Evolutionary conservation across 257 asterid genomes (phyloP).

Genomic region (Dorcoceras hygrometricum): DNA sequence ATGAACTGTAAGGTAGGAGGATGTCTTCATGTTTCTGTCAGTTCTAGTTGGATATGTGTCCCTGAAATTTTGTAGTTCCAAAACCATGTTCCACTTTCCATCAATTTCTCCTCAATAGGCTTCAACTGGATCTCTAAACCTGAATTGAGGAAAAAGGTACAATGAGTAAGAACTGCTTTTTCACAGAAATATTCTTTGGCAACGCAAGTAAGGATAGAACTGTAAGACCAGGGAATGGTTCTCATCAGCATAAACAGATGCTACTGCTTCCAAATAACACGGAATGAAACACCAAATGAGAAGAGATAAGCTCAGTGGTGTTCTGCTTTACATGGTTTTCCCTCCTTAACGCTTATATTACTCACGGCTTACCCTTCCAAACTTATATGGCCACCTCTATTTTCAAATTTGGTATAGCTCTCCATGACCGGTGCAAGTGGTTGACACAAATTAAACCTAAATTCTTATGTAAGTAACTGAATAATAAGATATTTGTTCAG

Average conservation of each 20-base stretch:
- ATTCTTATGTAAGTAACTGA: not conserved
- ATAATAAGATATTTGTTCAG: not conserved
- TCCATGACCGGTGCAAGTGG: not conserved
- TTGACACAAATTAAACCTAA: not conserved
- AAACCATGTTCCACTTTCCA: constrained; percentile 90
- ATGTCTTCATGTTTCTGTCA: constrained; percentile 51
- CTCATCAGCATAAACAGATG: not conserved
- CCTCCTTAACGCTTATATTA: not conserved
- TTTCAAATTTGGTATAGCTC: not conserved
- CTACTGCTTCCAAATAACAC: constrained; percentile 7
- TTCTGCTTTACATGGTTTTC: not conserved
- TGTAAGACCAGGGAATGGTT: constrained; percentile 5
- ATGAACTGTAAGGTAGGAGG: not conserved
- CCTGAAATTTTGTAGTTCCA: constrained; percentile 74
- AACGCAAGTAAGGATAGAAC: not conserved
- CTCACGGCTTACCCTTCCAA: not conserved
- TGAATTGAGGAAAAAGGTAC: constrained; percentile 32
- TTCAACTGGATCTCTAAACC: constrained; percentile 59
- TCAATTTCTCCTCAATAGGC: constrained; percentile 58
- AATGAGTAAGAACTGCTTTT: constrained; percentile 14
- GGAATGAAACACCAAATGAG: constrained; percentile 3
- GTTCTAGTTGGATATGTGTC: constrained; percentile 61
- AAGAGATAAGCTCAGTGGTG: constrained; percentile 9
- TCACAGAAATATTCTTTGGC: constrained; percentile 12
- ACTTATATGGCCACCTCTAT: not conserved